Conservation (phyloP, 768 basidiomycete species). For the Gloeopeniophorella convolvens region DNA sequence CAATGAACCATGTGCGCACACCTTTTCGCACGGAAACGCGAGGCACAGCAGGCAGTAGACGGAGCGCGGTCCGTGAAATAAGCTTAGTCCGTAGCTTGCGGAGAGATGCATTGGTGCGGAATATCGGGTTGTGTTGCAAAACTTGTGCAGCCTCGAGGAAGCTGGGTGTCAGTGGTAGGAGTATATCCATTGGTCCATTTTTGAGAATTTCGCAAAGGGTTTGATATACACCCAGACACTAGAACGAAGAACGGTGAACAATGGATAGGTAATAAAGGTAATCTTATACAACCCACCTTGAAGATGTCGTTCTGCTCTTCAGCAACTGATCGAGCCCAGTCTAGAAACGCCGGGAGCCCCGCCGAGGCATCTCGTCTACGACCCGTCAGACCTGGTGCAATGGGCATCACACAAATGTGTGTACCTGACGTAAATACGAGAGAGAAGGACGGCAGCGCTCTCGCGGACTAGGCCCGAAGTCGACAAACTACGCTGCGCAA, state of each 20-base stretch:
- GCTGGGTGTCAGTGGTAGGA: constrained; percentile 36
- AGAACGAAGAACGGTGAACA: not conserved
- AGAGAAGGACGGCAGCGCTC: constrained; percentile 72
- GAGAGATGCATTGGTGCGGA: constrained; percentile 56
- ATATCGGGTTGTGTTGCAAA: constrained; percentile 35
- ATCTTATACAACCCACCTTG: no score
- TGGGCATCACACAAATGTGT: constrained; percentile 5
- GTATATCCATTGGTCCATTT: constrained; percentile 48
- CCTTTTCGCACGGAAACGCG: constrained; percentile 37
- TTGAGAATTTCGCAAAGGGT: constrained; percentile 67
- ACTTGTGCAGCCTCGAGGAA: constrained; percentile 41
- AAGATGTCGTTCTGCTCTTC: constrained; percentile 11
- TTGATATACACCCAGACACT: constrained; percentile 67
- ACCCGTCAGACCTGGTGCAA: constrained; percentile 12
- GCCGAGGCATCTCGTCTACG: constrained; percentile 46
- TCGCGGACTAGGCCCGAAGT: constrained; percentile 82
- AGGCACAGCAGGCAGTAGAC: constrained; percentile 47
- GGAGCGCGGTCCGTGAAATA: constrained; percentile 54
- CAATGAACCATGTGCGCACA: constrained; percentile 23
- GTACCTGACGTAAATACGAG: constrained; percentile 75
- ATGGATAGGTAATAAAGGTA: constrained; percentile 6
- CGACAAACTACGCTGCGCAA: constrained; percentile 51
- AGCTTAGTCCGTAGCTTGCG: constrained; percentile 68
- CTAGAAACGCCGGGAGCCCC: constrained; percentile 10
- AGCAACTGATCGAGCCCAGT: constrained; percentile 5